Base-by-base conservation (phyloP, 345 rosid species). In the Melaleuca quinquenervia region DNA sequence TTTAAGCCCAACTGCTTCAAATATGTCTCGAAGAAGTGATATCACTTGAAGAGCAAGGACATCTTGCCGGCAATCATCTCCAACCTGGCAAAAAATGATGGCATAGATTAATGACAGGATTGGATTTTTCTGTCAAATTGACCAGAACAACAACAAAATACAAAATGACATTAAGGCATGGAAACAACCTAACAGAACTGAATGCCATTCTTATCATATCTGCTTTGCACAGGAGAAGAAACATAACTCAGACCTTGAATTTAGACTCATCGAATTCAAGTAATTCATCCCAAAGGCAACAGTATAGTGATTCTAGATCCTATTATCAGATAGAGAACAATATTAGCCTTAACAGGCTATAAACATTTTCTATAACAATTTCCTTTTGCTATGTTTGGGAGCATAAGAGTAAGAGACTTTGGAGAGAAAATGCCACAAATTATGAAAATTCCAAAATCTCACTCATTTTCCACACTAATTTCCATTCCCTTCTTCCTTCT, bases 51-150 rank as follows among this genome's bases (percentile, higher is more conserved):
- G 98, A 82, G 99, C 99, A 90, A 98, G 97, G 87, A 98, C 98
- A 90, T 98, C 99, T 93, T 96, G 99, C 51, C 99, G 95, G 88
- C 99, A 98, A 91, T 98, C 99, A 90, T 98, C 99, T 90, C 99
- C 99, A 84, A 98, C 99, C 99, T 98, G 87, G 52, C 88, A 89
- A 85, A 82, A 89, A 82, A 86, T 70, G 48, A 70, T 32, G 78
- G 12, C 45, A 36, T 4, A 70, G 13, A 32, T 32, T 32, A 70
- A 70, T 70, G 78, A 70, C 78, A 16, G 11, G 45, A 70, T 11
- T 32, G 12, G 12, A 70, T 70, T 70, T 70, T 70, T 6, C 78
- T 70, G 48, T 70, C 78, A 32, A 32, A 32, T 41, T 70, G 6
- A 70, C 48, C 78, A 70, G 78, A 70, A 32, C 24, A 70, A 32